Evolutionary conservation across 192 early-diverging fungal genomes (phyloP).

Genomic region (Linnemannia schmuckeri): DNA sequence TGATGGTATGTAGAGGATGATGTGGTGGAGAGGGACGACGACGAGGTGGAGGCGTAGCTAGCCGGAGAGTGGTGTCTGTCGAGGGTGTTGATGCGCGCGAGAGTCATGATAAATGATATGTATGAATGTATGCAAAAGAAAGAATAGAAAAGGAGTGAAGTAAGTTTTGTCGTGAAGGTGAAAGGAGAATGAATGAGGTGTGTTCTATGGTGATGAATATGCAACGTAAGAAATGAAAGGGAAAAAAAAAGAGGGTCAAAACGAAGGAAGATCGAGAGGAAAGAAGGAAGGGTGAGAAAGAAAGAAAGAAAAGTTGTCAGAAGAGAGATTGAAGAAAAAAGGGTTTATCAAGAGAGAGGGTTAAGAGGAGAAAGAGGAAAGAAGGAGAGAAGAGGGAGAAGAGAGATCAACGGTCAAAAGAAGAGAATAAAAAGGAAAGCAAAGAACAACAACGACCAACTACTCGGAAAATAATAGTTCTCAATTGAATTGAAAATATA

Average conservation of each 20-base stretch:
- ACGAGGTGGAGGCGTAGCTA: background rate
- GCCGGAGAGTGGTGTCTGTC: constrained; percentile 2
- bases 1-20: background rate
- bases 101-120: background rate
- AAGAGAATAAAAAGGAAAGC: background rate
- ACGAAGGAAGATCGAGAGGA: background rate
- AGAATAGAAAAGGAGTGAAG: background rate
- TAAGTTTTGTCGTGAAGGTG: background rate
- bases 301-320: background rate
- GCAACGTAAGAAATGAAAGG: background rate
- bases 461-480: too few relatives aligned
- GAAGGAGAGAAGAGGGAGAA: background rate
- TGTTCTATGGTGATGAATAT: background rate
- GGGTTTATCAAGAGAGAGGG: background rate
- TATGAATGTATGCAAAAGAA: background rate
- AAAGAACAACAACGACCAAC: too few relatives aligned
- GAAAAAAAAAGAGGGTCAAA: background rate
- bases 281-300: background rate
- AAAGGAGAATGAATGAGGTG: background rate
- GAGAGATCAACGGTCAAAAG: background rate
- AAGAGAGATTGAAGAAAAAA: background rate
- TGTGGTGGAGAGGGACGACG: background rate
- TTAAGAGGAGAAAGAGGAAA: background rate
- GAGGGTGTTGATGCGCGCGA: constrained; percentile 8
- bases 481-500: background rate